Conservation (phyloP, 2,329 filamentous ascomycete species). For the Alternaria rosae region DNA sequence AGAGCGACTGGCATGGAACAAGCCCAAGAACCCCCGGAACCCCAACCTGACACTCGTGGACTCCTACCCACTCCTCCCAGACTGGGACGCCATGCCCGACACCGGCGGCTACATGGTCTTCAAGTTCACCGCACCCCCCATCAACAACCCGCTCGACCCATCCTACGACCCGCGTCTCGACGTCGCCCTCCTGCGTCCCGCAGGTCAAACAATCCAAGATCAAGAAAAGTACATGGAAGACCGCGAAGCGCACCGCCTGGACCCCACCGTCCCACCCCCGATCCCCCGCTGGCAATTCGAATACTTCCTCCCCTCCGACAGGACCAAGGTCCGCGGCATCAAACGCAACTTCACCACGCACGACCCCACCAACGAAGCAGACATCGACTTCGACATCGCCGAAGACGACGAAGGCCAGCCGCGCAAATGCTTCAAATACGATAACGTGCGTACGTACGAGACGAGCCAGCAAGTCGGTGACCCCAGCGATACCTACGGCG, state of each 20-base stretch:
- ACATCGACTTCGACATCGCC: slow-evolving; percentile 42
- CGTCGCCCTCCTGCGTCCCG: slow-evolving; percentile 64
- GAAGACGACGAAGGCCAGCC: slow-evolving; percentile 55
- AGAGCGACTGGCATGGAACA: slow-evolving; percentile 66
- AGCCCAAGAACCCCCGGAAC: slow-evolving; percentile 66
- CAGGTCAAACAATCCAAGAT: slow-evolving; percentile 60
- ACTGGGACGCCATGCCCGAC: slow-evolving; percentile 66
- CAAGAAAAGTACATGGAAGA: slow-evolving; percentile 60
- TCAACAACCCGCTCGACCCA: slow-evolving; percentile 53
- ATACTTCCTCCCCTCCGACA: slow-evolving; percentile 63
- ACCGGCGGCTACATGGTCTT: slow-evolving; percentile 66
- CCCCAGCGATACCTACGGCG: slow-evolving; percentile 61
- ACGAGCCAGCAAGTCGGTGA: slow-evolving; percentile 62
- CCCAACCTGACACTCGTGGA: slow-evolving; percentile 65
- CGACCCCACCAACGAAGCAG: slow-evolving; percentile 59
- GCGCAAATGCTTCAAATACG: slow-evolving; percentile 63
- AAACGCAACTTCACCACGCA: slow-evolving; percentile 63
- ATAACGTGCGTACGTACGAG: slow-evolving; percentile 67
- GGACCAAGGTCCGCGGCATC: slow-evolving; percentile 58
- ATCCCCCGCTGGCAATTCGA: slow-evolving; percentile 66
- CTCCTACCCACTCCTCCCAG: slow-evolving; percentile 67
- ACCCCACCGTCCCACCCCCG: slow-evolving; percentile 60
- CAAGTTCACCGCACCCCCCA: slow-evolving; percentile 68
- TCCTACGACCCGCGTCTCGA: slow-evolving; percentile 67
- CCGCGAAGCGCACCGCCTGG: slow-evolving; percentile 49